Base-by-base conservation (phyloP, 2,329 filamentous ascomycete species). In the Colletotrichum karsti region DNA sequence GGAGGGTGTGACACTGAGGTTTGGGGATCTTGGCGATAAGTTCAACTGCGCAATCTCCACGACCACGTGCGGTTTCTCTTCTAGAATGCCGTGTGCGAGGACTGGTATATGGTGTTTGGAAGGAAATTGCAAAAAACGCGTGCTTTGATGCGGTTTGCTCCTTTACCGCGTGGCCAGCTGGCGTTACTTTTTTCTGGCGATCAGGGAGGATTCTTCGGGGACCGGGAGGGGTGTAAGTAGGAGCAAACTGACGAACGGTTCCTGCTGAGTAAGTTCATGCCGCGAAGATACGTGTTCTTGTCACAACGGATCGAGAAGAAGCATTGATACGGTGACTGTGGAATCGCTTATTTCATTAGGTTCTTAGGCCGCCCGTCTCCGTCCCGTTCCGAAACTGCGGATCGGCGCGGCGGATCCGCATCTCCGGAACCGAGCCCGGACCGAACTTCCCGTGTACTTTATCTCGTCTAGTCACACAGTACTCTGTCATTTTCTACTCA, bases 331-430 rank as follows among this genome's bases (percentile, higher is more conserved):
- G 15, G n/a, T n/a, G 20, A 26, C 18, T 51, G 18, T 28, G 48
- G n/a, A 53, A 64, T 58, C 39, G 64, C 64, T 54, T 58, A 46
- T 18, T 58, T 57, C 10, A 28, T 53, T 35, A 26, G 18, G 9
- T 62, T 59, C 42, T 22, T 20, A 13, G 28, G 5, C 24, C 24
- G 35, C 6, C 33, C 15, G 24, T 7, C 44, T 35, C 35, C 51
- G 59, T 46, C 59, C 51, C 59, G 60, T 26, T 18, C 65, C 65
- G 60, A 33, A 28, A 30, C 22, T 42, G 22, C 30, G 15, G 53
- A 42, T 46, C 65, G 54, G 60, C 44, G 37, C 58, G 58, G 46
- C 35, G 18, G 18, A 35, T n/a, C 48, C 58, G 37, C 26, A 44
- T 30, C 37, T 35, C n/a, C 59, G 51, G 53, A 53, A 37, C 33